A percentile compares a stretch with the other conserved stretches of the same genome.
Conservation (phyloP, 306 rosid species). For the Citrullus colocynthis region DNA sequence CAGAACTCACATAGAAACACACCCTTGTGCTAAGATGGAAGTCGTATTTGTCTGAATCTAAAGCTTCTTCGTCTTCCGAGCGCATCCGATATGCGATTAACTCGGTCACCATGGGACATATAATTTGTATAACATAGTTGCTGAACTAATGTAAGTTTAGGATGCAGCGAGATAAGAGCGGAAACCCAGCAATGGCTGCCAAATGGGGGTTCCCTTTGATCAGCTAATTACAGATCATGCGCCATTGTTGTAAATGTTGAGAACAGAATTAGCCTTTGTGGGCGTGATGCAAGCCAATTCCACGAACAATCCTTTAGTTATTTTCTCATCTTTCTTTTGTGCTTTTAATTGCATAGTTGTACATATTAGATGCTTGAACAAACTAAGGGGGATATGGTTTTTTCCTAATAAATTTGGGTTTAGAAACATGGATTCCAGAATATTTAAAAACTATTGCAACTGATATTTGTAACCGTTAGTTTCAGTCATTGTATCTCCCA, state of each 20-base stretch:
- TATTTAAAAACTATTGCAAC: too few species aligned
- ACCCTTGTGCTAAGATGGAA: constrained; percentile 85
- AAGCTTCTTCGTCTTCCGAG: not conserved
- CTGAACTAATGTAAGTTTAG: not conserved
- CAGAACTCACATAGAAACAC: constrained; percentile 44
- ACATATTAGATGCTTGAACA: not conserved
- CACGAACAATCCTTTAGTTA: not conserved
- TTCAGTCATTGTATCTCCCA: too few species aligned
- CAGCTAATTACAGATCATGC: not conserved
- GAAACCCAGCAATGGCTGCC: not conserved
- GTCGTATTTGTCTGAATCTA: constrained; percentile 51
- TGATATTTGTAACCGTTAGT: too few species aligned
- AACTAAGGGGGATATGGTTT: too few species aligned
- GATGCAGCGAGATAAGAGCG: not conserved
- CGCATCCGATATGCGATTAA: constrained; percentile 1
- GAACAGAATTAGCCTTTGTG: constrained; percentile 1
- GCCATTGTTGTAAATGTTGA: not conserved
- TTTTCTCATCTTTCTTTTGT: not conserved
- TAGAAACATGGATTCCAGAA: too few species aligned
- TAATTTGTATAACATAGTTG: not conserved
- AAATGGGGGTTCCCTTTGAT: not conserved
- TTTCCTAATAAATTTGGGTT: too few species aligned
- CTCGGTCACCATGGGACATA: not conserved
- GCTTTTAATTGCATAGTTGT: not conserved
- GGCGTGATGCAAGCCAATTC: not conserved